Evolutionary conservation across 2,329 filamentous ascomycete species (phyloP).

Genomic region (Colletotrichum tabaci): DNA sequence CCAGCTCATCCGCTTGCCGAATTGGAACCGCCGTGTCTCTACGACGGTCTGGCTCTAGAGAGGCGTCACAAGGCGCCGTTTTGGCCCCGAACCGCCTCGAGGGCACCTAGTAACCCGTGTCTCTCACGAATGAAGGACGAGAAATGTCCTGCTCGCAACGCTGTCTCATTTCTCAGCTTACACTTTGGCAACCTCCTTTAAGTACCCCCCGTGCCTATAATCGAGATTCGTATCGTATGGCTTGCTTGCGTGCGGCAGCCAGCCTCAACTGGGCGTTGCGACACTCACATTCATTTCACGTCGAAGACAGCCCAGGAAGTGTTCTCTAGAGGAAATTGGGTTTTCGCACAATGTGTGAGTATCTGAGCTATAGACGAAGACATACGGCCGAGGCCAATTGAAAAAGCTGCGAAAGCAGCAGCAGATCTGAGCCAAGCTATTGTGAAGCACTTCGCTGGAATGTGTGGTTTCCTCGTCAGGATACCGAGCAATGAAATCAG

Average conservation of each 20-base stretch:
- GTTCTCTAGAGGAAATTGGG: neutral
- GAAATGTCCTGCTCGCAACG: neutral
- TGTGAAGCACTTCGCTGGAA: neutral
- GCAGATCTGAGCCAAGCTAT: constrained; percentile 2
- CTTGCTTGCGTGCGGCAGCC: neutral
- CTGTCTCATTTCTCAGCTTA: constrained; percentile 21
- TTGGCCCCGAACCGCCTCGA: neutral
- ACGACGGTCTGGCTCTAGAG: neutral
- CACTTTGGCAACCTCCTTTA: neutral
- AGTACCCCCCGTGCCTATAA: neutral
- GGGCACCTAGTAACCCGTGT: neutral
- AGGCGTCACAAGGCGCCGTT: neutral
- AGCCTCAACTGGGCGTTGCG: neutral
- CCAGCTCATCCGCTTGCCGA: neutral
- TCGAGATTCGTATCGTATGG: neutral
- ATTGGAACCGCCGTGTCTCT: neutral
- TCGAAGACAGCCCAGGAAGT: neutral
- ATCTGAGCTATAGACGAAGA: constrained; percentile 9
- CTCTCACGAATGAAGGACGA: neutral
- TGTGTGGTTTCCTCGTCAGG: neutral
- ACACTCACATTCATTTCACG: neutral
- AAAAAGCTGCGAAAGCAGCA: constrained; percentile 7
- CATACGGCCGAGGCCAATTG: constrained; percentile 14
- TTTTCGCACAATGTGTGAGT: neutral
- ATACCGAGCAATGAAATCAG: neutral